Evolutionary conservation across 164 flowering plant species (phyloP).

Genomic region (Berberis vulgaris): DNA sequence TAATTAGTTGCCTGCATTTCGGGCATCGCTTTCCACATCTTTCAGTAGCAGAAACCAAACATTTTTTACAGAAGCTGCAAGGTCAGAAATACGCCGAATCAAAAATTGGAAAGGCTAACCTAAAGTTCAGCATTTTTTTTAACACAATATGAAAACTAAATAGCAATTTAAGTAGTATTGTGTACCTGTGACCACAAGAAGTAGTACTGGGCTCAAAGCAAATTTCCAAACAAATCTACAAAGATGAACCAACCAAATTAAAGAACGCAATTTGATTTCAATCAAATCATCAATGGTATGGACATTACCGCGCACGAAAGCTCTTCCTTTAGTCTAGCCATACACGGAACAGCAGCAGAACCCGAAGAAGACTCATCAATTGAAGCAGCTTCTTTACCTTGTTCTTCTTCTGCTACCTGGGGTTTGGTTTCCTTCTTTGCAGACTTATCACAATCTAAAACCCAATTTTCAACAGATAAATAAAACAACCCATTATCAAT

Average conservation of each 20-base stretch:
- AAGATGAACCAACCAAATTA: not conserved
- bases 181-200: constrained; percentile 93
- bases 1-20: constrained; percentile 80
- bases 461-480: no score
- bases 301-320: constrained; percentile 68
- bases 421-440: not conserved
- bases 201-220: constrained; percentile 94
- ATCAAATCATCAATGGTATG: not conserved
- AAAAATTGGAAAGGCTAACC: not conserved
- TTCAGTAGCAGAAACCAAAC: constrained; percentile 76
- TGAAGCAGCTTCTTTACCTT: not conserved
- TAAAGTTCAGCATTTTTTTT: no score
- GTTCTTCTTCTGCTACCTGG: not conserved
- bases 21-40: constrained; percentile 87
- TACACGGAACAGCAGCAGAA: constrained; percentile 10
- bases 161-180: not conserved
- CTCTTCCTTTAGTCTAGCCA: constrained; percentile 76
- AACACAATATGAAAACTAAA: not conserved
- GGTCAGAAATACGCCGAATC: not conserved
- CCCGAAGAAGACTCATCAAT: not conserved
- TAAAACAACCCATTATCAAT: not conserved
- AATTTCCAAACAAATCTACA: constrained; percentile 86
- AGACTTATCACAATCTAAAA: no score
- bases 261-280: not conserved
- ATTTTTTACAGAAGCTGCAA: constrained; percentile 78